Conservation (phyloP, 345 rosid genomes). For the Linum lewisii region DNA sequence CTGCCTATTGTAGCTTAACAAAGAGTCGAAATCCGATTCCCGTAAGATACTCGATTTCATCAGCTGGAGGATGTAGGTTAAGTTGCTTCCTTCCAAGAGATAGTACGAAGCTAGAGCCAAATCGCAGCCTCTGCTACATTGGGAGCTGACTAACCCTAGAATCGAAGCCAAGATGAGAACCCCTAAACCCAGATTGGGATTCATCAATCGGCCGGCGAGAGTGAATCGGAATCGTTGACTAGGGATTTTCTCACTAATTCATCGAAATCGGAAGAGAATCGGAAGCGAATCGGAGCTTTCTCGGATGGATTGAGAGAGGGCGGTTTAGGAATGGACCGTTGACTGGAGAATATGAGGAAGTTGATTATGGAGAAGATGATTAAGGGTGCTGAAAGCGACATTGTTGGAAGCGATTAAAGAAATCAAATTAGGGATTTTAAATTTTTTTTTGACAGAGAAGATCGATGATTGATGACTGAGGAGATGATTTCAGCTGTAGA, state of each 20-base stretch:
- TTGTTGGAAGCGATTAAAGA: not conserved
- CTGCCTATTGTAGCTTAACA: conserved; percentile 22
- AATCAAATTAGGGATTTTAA: not conserved
- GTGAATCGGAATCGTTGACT: no score
- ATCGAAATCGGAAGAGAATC: not conserved
- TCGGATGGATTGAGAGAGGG: no score
- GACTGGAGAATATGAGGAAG: not conserved
- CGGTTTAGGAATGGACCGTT: not conserved
- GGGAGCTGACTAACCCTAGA: conserved; percentile 6
- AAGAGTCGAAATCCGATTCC: conserved; percentile 16
- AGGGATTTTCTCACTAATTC: not conserved
- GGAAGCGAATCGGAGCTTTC: no score
- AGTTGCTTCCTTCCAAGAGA: conserved; percentile 27
- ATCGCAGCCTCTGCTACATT: conserved; percentile 30
- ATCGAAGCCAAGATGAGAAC: not conserved
- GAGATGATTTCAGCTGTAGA: not conserved
- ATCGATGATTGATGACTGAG: not conserved
- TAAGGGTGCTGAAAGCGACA: not conserved
- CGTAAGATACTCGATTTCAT: conserved; percentile 18
- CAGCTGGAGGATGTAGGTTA: conserved; percentile 23
- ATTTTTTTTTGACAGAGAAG: not conserved
- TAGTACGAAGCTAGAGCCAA: conserved; percentile 38
- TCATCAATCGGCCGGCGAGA: not conserved
- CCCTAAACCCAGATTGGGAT: not conserved
- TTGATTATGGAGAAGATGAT: not conserved